These are phyloP conservation scores for Sanghuangporus sanghuang DNA, from an alignment of 1,284 basidiomycete genomes.

Conservation along the genomic window DNA sequence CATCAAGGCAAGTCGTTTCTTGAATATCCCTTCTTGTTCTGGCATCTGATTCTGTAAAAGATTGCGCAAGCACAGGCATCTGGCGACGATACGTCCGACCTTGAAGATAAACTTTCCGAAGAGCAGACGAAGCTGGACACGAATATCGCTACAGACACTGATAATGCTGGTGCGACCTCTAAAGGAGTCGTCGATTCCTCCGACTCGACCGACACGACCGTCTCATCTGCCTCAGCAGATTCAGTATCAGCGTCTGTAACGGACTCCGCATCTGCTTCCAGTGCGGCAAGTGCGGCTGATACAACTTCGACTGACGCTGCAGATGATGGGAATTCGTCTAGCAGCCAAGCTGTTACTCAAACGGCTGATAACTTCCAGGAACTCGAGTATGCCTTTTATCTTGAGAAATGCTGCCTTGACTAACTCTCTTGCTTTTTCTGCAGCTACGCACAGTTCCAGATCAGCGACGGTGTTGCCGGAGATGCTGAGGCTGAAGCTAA, in stretches of 20 bases:
- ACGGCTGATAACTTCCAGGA: slow-evolving; percentile 20
- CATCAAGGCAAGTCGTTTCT: slow-evolving; percentile 29
- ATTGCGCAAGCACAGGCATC: slow-evolving; percentile 34
- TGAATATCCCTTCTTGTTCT: slow-evolving; percentile 8
- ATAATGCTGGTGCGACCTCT: slow-evolving; percentile 30
- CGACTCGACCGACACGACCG: not conserved
- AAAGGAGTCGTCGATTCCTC: slow-evolving; percentile 25
- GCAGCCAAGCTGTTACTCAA: slow-evolving; percentile 8
- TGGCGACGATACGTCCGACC: slow-evolving; percentile 29
- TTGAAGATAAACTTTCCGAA: slow-evolving; percentile 26
- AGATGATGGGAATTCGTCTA: not conserved
- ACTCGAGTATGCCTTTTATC: slow-evolving; percentile 17
- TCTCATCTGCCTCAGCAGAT: not conserved
- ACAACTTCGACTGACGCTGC: not conserved
- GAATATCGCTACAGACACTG: slow-evolving; percentile 33
- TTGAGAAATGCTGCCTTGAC: no score
- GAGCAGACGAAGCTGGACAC: slow-evolving; percentile 34
- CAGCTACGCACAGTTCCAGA: slow-evolving; percentile 37
- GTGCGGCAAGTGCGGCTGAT: not conserved
- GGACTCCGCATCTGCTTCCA: not conserved
- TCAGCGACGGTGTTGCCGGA: slow-evolving; percentile 39
- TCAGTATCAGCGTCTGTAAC: not conserved
- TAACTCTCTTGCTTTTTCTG: not conserved
- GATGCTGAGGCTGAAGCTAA: slow-evolving; percentile 37
- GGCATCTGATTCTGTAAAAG: slow-evolving; percentile 8